Evolutionary conservation across 2,329 filamentous ascomycete species (phyloP).

Genomic region (Aspergillus sp.): DNA sequence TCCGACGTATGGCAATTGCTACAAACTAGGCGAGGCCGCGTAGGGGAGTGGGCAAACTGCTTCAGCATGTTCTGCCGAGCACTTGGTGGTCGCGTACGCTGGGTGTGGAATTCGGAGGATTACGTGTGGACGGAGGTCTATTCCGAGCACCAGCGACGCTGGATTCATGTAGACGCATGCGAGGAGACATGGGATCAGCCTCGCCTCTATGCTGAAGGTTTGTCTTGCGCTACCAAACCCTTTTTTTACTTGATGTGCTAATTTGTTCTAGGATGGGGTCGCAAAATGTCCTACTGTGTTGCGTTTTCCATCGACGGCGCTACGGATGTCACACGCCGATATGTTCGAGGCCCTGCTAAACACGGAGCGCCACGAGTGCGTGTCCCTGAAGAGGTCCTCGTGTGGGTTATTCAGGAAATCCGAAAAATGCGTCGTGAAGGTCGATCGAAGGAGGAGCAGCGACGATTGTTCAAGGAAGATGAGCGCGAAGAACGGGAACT

Average conservation of each 20-base stretch:
- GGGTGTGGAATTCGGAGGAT: constrained; percentile 98
- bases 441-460: constrained; percentile 72
- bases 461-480: constrained; percentile 47
- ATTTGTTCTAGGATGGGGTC: constrained; percentile 69
- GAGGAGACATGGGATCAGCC: constrained; percentile 96
- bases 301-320: constrained; percentile 90
- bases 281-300: constrained; percentile 95
- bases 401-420: constrained; percentile 91
- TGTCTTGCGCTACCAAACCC: constrained; percentile 22
- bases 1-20: constrained; percentile 92
- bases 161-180: constrained; percentile 95
- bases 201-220: constrained; percentile 82
- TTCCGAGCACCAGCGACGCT: constrained; percentile 86
- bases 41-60: constrained; percentile 97
- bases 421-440: constrained; percentile 78
- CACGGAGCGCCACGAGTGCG: constrained; percentile 72
- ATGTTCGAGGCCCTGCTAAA: constrained; percentile 54
- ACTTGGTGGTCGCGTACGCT: constrained; percentile 84
- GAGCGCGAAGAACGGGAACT: constrained; percentile 51
- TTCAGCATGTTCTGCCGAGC: constrained; percentile 98
- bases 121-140: constrained; percentile 98
- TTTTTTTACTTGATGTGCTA: constrained; percentile 9
- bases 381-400: constrained; percentile 83
- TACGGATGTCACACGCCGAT: constrained; percentile 66
- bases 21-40: constrained; percentile 80